Conservation (phyloP, 371 early-diverging fungal species). For the Syncephalastrum monosporum region DNA sequence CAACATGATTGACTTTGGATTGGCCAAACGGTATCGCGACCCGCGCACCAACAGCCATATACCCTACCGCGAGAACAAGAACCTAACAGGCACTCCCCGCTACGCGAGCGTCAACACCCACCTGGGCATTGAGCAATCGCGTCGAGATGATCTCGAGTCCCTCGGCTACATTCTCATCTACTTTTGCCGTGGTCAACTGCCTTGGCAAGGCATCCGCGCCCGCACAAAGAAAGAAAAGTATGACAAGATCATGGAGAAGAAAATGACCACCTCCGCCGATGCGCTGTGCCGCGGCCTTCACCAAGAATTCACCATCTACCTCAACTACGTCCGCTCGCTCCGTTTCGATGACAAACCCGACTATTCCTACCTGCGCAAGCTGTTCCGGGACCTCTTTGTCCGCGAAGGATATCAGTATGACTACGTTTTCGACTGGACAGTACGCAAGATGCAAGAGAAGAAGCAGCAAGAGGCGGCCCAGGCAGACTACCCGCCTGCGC, state of each 20-base stretch:
- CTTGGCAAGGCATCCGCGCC: slow-evolving; percentile 99
- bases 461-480: slow-evolving; percentile 9
- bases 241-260: slow-evolving; percentile 99
- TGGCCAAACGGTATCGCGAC: slow-evolving; percentile 97
- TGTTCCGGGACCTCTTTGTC: slow-evolving; percentile 95
- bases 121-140: slow-evolving; percentile 96
- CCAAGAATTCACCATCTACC: slow-evolving; percentile 93
- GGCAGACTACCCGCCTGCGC: too few relatives aligned
- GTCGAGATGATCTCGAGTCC: slow-evolving; percentile 99
- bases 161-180: slow-evolving; percentile 99
- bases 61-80: slow-evolving; percentile 97
- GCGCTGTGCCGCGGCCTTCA: slow-evolving; percentile 96
- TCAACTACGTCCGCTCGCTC: slow-evolving; percentile 95
- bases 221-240: slow-evolving; percentile 99
- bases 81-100: slow-evolving; percentile 98
- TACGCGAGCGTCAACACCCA: slow-evolving; percentile 99
- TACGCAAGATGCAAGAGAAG: slow-evolving; percentile 40
- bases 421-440: slow-evolving; percentile 97
- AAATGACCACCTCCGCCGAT: slow-evolving; percentile 97
- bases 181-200: slow-evolving; percentile 97
- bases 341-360: slow-evolving; percentile 99
- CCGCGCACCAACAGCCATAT: slow-evolving; percentile 96
- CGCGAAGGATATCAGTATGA: slow-evolving; percentile 96
- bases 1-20: slow-evolving; percentile 99
- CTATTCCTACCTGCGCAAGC: slow-evolving; percentile 95